Conservation (phyloP, 2,329 filamentous ascomycete genomes). For the Leptosphaerulina australis region DNA sequence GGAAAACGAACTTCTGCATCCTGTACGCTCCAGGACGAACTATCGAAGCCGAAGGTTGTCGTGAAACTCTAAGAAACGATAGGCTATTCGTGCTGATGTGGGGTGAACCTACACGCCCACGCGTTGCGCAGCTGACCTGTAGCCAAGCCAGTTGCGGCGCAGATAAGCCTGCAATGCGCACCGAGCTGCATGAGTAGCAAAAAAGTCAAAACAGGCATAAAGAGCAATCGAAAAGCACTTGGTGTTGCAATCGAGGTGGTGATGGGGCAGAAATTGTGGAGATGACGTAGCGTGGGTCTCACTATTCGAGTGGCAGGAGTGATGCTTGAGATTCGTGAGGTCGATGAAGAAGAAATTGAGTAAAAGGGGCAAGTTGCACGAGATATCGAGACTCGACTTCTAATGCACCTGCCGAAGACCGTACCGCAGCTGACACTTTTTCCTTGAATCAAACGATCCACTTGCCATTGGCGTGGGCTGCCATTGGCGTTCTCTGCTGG, state of each 20-base stretch:
- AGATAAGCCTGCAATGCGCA: background rate
- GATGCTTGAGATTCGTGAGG: constrained; percentile 2
- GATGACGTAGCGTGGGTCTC: constrained; percentile 15
- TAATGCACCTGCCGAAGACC: background rate
- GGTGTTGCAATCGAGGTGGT: background rate
- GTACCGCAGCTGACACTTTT: background rate
- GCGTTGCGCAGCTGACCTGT: constrained; percentile 13
- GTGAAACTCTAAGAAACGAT: background rate
- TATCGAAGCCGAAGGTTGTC: background rate
- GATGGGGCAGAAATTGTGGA: constrained; percentile 4
- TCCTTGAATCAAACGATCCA: constrained; percentile 3
- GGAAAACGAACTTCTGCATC: background rate
- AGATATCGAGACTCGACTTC: constrained; percentile 6
- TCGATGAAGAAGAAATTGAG: background rate
- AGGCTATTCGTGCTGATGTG: constrained; percentile 8
- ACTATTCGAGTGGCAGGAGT: background rate
- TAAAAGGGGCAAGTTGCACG: constrained; percentile 14
- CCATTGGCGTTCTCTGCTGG: constrained; percentile 5
- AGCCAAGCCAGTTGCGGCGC: constrained; percentile 29
- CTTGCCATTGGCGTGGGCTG: constrained; percentile 12
- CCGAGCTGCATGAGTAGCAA: constrained; percentile 18
- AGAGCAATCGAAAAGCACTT: constrained; percentile 24
- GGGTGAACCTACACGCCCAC: constrained; percentile 15
- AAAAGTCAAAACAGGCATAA: constrained; percentile 16
- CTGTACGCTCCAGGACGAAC: background rate